Base-by-base conservation (phyloP, 1,139 yeast genomes). In the Lodderomyces jiufengensis region DNA sequence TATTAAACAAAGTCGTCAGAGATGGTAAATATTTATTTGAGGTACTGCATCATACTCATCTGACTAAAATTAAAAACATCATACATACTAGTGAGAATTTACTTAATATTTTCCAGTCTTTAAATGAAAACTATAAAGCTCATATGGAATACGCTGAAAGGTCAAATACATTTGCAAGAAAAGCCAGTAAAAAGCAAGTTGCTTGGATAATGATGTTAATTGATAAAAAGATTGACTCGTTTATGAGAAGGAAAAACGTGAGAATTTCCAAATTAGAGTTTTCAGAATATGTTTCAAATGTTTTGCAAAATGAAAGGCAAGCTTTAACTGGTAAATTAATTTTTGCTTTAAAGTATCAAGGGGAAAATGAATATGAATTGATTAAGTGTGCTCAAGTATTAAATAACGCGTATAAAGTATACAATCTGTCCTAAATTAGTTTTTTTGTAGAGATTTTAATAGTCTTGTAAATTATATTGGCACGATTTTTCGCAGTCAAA, bases 11-110 rank as follows among this genome's bases (percentile, higher is more conserved):
- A 30, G 31, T 32, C 3, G 32, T 24, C 2, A 36, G 29, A 1
- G 38, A 41, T 0, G 47, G 47, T 3, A 14, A 24, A 5, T 27
- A 25, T 9, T 21, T 26, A 0, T 59, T 58, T 42, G 39, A 32
- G 11, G 10, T 40, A 3, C 46, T 61, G 23, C 42, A 46, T 1
- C 31, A 50, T 1, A 43, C 48, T 24, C 27, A 40, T 9, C 53
- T 12, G 27, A 20, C 9, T 10, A 14, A 18, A 11, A 9, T 12
- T 41, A 56, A 7, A 48, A 47, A 22, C 39, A 41, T 15, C 5
- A 42, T 5, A 53, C 54, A 2, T 47, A 51, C 34, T 38, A 45
- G 20, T 50, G 24, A 39, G 46, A 49, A 36, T 42, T 49, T 34
- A 40, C 31, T 32, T 22, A 33, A 38, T 18, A 27, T 26, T 5